A percentile compares a stretch with the other conserved stretches of the same genome.
These are phyloP conservation scores for Cryptococcus sp. DNA, from an alignment of 1,284 basidiomycete species.

Conservation along the genomic window DNA sequence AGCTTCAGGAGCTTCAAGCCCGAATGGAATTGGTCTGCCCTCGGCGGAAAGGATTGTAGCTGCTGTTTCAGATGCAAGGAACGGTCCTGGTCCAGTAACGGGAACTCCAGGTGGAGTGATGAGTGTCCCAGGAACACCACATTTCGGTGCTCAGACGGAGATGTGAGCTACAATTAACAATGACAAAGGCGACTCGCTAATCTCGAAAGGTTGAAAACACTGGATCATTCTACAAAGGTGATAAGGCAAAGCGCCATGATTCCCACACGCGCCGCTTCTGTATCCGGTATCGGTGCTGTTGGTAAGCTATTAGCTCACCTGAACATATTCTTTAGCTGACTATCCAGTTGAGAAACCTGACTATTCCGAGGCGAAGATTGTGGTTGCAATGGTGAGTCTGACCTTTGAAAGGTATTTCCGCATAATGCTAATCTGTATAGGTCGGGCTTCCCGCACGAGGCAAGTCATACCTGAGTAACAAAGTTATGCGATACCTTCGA, in stretches of 20 bases:
- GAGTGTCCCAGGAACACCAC: slow-evolving; percentile 43
- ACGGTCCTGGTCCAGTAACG: neutral
- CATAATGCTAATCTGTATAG: slow-evolving; percentile 39
- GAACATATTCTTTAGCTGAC: neutral
- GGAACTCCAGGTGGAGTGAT: neutral
- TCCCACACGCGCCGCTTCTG: slow-evolving; percentile 42
- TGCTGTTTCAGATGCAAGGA: slow-evolving; percentile 4
- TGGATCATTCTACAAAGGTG: slow-evolving; percentile 45
- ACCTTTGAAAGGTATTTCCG: neutral
- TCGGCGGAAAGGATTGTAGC: neutral
- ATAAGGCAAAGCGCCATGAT: slow-evolving; percentile 40
- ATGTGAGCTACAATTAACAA: slow-evolving; percentile 23
- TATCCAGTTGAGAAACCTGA: slow-evolving; percentile 84
- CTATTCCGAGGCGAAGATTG: slow-evolving; percentile 97
- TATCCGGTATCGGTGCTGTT: slow-evolving; percentile 48
- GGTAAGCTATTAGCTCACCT: slow-evolving; percentile 19
- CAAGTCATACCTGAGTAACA: slow-evolving; percentile 80
- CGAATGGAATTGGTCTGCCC: slow-evolving; percentile 15
- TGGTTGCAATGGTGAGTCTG: slow-evolving; percentile 82
- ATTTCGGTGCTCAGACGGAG: slow-evolving; percentile 47
- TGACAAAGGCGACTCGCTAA: neutral
- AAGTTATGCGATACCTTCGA: slow-evolving; percentile 73
- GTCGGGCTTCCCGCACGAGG: slow-evolving; percentile 76
- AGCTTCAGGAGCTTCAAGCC: slow-evolving; percentile 32
- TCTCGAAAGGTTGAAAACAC: slow-evolving; percentile 30